phyloP scores from a whole-genome alignment of 2,329 filamentous ascomycete species.

The Chaetomium globosum region DNA sequence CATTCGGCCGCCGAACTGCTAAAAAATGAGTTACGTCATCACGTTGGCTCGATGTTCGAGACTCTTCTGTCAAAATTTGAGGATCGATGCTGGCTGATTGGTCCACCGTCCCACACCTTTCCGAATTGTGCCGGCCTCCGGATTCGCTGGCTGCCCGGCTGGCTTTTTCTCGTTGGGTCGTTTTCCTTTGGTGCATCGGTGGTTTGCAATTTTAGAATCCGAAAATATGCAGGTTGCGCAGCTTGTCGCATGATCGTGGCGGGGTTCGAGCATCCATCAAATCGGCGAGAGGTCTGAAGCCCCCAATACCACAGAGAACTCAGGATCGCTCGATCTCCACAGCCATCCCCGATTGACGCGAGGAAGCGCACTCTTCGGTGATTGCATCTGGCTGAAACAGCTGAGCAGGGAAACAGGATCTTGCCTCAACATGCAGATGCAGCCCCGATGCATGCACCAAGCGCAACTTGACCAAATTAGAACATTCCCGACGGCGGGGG shows the following conservation, averaged over 20 bases:
- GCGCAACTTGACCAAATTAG: background rate
- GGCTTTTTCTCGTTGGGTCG: background rate
- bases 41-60: background rate
- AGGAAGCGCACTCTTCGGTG: background rate
- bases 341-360: background rate
- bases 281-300: background rate
- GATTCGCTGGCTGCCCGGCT: background rate
- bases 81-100: background rate
- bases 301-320: background rate
- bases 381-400: conserved; percentile 5
- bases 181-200: background rate
- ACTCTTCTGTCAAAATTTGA: conserved; percentile 11
- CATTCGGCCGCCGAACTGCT: background rate
- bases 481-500: background rate
- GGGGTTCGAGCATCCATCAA: background rate
- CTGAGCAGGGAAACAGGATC: conserved; percentile 2
- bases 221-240: background rate
- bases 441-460: background rate
- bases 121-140: background rate
- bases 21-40: conserved; percentile 17
- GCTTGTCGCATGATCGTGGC: background rate
- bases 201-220: conserved; percentile 3
- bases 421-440: background rate
- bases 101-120: background rate
- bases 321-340: background rate